These are phyloP conservation scores for Hypoxylon sp. DNA, from an alignment of 2,329 filamentous ascomycete genomes.

Conservation along the genomic window DNA sequence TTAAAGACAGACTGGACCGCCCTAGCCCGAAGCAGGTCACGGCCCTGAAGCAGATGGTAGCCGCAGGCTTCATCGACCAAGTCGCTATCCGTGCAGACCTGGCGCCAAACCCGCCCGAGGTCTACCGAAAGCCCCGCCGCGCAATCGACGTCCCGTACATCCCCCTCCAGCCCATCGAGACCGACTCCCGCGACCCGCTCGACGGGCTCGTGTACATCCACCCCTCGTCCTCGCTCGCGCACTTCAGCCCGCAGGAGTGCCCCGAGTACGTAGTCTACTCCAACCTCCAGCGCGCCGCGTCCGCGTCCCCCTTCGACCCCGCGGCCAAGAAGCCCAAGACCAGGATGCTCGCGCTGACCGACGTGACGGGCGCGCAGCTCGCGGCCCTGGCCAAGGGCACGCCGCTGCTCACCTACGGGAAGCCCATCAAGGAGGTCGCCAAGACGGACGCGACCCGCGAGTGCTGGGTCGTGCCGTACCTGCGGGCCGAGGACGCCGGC, in stretches of 20 bases:
- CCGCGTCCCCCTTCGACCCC: constrained; percentile 54
- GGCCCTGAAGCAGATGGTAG: constrained; percentile 89
- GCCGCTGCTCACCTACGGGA: constrained; percentile 84
- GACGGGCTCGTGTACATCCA: constrained; percentile 87
- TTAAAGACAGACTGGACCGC: constrained; percentile 67
- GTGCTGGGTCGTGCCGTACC: constrained; percentile 84
- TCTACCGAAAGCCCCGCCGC: constrained; percentile 77
- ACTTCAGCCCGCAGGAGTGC: constrained; percentile 76
- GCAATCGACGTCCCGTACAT: constrained; percentile 94
- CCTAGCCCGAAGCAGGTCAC: constrained; percentile 77
- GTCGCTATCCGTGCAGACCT: constrained; percentile 92
- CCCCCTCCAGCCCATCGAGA: constrained; percentile 79
- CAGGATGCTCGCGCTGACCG: constrained; percentile 88
- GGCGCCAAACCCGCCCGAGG: constrained; percentile 77
- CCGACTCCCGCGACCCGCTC: constrained; percentile 56
- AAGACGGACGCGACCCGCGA: constrained; percentile 68
- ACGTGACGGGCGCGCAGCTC: constrained; percentile 80
- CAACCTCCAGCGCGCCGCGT: constrained; percentile 78
- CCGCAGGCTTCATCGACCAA: constrained; percentile 93
- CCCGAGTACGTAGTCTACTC: constrained; percentile 91
- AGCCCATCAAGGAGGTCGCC: constrained; percentile 87
- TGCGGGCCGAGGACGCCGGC: constrained; percentile 75
- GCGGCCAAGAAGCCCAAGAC: constrained; percentile 75
- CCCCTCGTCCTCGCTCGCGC: constrained; percentile 83
- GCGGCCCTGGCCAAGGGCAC: constrained; percentile 85